phyloP scores from a whole-genome alignment of 2,329 filamentous ascomycete genomes.

The Venturia oleaginea region DNA sequence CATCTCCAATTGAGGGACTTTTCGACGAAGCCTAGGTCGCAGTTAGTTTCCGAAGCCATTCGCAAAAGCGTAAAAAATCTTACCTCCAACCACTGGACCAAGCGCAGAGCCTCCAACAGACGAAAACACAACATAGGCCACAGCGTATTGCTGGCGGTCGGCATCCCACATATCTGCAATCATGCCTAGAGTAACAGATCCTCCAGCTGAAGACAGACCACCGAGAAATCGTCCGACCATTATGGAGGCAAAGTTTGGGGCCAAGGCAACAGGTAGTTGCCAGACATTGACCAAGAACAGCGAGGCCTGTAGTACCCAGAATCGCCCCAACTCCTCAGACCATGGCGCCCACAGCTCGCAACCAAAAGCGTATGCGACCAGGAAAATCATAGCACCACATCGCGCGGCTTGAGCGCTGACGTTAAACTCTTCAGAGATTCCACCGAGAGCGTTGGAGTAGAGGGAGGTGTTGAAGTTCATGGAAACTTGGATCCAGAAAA shows the following conservation, averaged over 20 bases:
- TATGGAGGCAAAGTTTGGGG: conserved; percentile 62
- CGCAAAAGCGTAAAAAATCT: neutral
- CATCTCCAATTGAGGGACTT: conserved; percentile 51
- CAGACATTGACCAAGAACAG: conserved; percentile 54
- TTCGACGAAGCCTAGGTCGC: conserved; percentile 54
- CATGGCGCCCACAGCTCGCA: conserved; percentile 46
- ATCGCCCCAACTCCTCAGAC: conserved; percentile 45
- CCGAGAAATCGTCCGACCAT: conserved; percentile 61
- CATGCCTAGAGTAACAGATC: conserved; percentile 56
- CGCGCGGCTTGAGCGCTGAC: conserved; percentile 41
- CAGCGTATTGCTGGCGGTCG: conserved; percentile 46
- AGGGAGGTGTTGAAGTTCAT: conserved; percentile 48
- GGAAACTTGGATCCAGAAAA: conserved; percentile 45
- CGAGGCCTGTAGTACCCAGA: conserved; percentile 42
- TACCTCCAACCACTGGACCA: conserved; percentile 59
- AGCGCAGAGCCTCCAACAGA: conserved; percentile 70
- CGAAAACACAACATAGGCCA: conserved; percentile 61
- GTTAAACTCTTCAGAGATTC: conserved; percentile 37
- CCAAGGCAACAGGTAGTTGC: conserved; percentile 46
- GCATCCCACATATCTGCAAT: conserved; percentile 54
- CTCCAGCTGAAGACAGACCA: conserved; percentile 60
- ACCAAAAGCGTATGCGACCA: conserved; percentile 44
- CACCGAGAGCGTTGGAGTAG: conserved; percentile 38
- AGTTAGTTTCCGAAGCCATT: neutral
- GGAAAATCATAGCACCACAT: conserved; percentile 41